Percentiles rank a stretch among this genome's conserved stretches.
These are phyloP conservation scores for Neotropicomus parvogracilis DNA, from an alignment of 1,284 basidiomycete genomes.

Conservation along the genomic window DNA sequence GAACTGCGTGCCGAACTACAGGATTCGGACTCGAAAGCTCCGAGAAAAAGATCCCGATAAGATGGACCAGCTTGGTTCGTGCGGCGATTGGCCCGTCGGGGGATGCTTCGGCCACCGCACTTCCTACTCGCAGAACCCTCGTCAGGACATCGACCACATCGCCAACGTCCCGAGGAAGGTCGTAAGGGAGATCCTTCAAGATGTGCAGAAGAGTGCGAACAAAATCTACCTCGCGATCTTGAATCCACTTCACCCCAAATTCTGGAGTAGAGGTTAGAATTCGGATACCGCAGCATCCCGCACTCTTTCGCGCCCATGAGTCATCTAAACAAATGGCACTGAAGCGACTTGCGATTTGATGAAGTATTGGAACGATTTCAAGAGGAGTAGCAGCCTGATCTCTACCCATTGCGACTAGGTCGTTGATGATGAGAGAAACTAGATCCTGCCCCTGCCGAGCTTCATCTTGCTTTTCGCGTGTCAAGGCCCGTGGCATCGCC, in stretches of 20 bases:
- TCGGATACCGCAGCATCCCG: slow-evolving; percentile 81
- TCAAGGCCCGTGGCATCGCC: slow-evolving; percentile 67
- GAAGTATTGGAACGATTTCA: slow-evolving; percentile 64
- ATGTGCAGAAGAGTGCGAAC: slow-evolving; percentile 90
- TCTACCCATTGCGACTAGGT: slow-evolving; percentile 59
- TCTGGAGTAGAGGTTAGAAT: slow-evolving; percentile 72
- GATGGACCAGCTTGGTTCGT: slow-evolving; percentile 54
- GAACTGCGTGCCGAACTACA: slow-evolving; percentile 82
- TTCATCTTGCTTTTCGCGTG: slow-evolving; percentile 61
- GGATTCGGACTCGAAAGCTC: slow-evolving; percentile 89
- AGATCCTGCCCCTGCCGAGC: slow-evolving; percentile 58
- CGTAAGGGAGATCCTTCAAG: slow-evolving; percentile 92
- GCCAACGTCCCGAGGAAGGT: slow-evolving; percentile 81
- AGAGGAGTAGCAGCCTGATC: slow-evolving; percentile 43
- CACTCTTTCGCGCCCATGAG: slow-evolving; percentile 82
- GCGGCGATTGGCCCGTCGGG: slow-evolving; percentile 41
- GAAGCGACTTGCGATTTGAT: slow-evolving; percentile 79
- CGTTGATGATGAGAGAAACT: slow-evolving; percentile 60
- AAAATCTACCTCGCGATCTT: slow-evolving; percentile 88
- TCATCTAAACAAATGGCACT: slow-evolving; percentile 85
- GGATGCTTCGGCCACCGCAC: slow-evolving; percentile 46
- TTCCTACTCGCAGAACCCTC: slow-evolving; percentile 73
- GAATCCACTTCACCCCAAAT: slow-evolving; percentile 78
- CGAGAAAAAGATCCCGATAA: slow-evolving; percentile 84
- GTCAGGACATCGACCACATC: slow-evolving; percentile 79